Evolutionary conservation across 352 stramenopile genomes (phyloP).

Genomic region (Thalassiosira livingstoniorum): DNA sequence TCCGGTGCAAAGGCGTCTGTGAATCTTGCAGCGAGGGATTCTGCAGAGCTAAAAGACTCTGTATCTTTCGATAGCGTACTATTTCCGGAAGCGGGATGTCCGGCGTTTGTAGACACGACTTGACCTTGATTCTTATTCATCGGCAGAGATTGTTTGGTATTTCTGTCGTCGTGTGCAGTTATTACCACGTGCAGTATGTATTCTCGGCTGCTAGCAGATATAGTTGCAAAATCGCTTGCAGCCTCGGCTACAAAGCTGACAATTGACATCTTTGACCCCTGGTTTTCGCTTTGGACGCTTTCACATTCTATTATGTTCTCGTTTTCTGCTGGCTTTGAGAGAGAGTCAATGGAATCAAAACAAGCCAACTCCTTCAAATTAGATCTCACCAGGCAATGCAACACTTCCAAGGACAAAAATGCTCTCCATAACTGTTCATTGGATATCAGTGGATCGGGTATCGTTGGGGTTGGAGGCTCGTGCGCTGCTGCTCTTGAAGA

Average conservation of each 20-base stretch:
- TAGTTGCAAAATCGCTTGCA: constrained; percentile 83
- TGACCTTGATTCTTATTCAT: constrained; percentile 24
- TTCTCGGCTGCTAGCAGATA: constrained; percentile 78
- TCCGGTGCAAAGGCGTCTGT: constrained; percentile 43
- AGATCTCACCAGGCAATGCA: constrained; percentile 43
- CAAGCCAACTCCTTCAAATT: constrained; percentile 52
- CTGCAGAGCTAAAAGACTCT: constrained; percentile 27
- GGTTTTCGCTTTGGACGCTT: background rate
- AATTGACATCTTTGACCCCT: background rate
- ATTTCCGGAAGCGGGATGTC: background rate
- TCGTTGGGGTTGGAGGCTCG: constrained; percentile 27
- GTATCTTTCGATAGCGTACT: constrained; percentile 14
- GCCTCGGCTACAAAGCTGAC: constrained; percentile 65
- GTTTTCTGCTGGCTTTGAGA: background rate
- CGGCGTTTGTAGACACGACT: background rate
- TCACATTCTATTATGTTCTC: background rate
- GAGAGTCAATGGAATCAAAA: constrained; percentile 35
- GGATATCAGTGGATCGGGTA: constrained; percentile 36
- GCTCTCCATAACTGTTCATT: constrained; percentile 63
- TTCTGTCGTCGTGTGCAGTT: constrained; percentile 54
- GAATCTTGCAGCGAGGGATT: constrained; percentile 52
- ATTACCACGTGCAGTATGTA: constrained; percentile 78
- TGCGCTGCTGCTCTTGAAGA: constrained; percentile 28
- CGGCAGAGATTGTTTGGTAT: too few relatives aligned
- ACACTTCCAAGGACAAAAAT: constrained; percentile 55